Evolutionary conservation across 768 basidiomycete genomes (phyloP).

Genomic region (Tricholoma sp.): DNA sequence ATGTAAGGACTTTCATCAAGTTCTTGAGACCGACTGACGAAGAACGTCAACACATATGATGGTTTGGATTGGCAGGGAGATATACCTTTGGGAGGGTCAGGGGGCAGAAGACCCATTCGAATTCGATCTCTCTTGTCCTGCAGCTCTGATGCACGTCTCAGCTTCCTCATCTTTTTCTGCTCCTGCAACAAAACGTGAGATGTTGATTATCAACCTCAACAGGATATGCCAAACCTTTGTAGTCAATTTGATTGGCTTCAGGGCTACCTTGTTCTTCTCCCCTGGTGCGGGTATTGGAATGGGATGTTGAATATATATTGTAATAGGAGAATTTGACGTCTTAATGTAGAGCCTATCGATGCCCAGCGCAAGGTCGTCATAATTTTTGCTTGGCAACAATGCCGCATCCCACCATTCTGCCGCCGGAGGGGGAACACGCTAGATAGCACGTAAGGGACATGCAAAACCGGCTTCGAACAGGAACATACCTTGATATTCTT

Average conservation of each 20-base stretch:
- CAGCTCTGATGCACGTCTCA: conserved; percentile 79
- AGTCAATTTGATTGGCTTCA: conserved; percentile 89
- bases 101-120: conserved; percentile 93
- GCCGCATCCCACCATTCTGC: conserved; percentile 98
- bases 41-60: neutral
- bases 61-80: neutral
- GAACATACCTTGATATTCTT: conserved; percentile 77
- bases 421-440: conserved; percentile 84
- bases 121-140: conserved; percentile 94
- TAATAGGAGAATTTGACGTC: conserved; percentile 69
- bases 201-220: neutral
- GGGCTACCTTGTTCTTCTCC: conserved; percentile 73
- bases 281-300: conserved; percentile 91
- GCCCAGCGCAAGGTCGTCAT: conserved; percentile 66
- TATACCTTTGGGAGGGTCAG: conserved; percentile 90
- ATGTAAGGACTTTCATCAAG: conserved; percentile 95
- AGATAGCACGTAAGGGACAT: neutral
- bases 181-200: conserved; percentile 43
- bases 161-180: conserved; percentile 95
- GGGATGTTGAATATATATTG: conserved; percentile 92
- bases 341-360: conserved; percentile 59
- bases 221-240: conserved; percentile 55
- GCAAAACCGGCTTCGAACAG: neutral
- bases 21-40: conserved; percentile 83
- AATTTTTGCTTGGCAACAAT: conserved; percentile 73